phyloP scores from a whole-genome alignment of 768 basidiomycete species.

The Pleurotus cornucopiae region DNA sequence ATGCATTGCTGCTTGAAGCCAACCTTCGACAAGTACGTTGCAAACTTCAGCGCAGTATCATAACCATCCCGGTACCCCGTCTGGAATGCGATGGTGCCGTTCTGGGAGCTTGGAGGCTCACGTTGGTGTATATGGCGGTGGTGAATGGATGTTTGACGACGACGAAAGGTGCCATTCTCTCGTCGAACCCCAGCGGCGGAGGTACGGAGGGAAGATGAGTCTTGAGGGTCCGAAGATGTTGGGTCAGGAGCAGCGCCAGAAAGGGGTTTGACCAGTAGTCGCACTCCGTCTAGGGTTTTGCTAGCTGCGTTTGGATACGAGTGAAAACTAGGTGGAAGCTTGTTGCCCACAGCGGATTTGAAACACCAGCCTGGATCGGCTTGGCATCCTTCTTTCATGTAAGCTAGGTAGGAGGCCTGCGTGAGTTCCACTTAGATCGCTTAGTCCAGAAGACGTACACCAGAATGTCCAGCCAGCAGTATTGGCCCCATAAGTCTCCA shows the following conservation, averaged over 20 bases:
- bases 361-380: constrained; percentile 70
- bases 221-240: constrained; percentile 12
- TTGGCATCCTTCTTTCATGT: constrained; percentile 57
- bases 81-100: constrained; percentile 13
- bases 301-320: constrained; percentile 27
- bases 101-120: not conserved
- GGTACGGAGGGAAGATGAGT: not conserved
- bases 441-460: constrained; percentile 36
- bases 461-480: constrained; percentile 70
- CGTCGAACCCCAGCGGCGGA: not conserved
- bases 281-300: constrained; percentile 11
- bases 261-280: constrained; percentile 3
- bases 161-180: not conserved
- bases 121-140: constrained; percentile 9
- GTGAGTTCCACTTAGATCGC: constrained; percentile 3
- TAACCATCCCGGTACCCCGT: constrained; percentile 62
- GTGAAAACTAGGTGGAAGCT: constrained; percentile 56
- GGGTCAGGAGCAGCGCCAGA: constrained; percentile 10
- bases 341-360: constrained; percentile 50
- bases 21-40: constrained; percentile 41
- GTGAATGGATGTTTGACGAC: constrained; percentile 23
- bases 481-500: constrained; percentile 49
- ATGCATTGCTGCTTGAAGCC: constrained; percentile 64
- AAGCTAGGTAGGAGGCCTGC: constrained; percentile 31
- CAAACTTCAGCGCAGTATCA: constrained; percentile 51